phyloP scores from a whole-genome alignment of 2,329 filamentous ascomycete genomes.

The Aspergillus thermomutatus region DNA sequence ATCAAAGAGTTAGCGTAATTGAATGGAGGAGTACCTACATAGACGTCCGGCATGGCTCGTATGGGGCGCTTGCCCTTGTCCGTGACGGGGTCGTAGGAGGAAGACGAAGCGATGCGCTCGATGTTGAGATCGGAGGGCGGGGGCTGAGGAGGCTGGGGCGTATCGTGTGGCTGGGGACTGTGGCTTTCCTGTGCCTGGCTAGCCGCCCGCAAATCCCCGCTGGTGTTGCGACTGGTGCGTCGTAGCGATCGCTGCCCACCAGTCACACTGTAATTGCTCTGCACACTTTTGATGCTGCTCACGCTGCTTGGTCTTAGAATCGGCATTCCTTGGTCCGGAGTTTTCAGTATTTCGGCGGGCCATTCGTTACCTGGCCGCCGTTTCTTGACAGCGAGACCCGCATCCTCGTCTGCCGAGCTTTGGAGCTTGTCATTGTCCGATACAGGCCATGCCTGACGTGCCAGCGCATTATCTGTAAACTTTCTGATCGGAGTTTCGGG shows the following conservation, averaged over 20 bases:
- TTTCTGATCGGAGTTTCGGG: slow-evolving; percentile 30
- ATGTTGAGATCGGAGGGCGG: slow-evolving; percentile 28
- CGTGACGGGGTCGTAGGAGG: slow-evolving; percentile 69
- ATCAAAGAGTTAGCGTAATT: slow-evolving; percentile 12
- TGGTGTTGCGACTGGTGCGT: slow-evolving; percentile 63
- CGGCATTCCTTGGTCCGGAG: slow-evolving; percentile 28
- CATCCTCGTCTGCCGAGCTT: slow-evolving; percentile 9
- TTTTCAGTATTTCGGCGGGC: slow-evolving; percentile 37
- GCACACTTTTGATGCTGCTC: slow-evolving; percentile 46
- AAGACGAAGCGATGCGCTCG: slow-evolving; percentile 46
- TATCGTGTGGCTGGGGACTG: slow-evolving; percentile 17
- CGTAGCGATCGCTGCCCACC: slow-evolving; percentile 51
- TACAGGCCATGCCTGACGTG: slow-evolving; percentile 30
- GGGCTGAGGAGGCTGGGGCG: slow-evolving; percentile 28
- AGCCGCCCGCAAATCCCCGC: slow-evolving; percentile 55
- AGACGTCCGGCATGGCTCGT: slow-evolving; percentile 88
- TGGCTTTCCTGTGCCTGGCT: slow-evolving; percentile 48
- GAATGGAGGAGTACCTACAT: slow-evolving; percentile 62
- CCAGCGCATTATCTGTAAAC: slow-evolving; percentile 32
- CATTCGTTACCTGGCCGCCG: slow-evolving; percentile 16
- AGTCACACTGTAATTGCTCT: slow-evolving; percentile 33
- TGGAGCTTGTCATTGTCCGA: slow-evolving; percentile 15
- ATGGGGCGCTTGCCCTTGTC: slow-evolving; percentile 83
- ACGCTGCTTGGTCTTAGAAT: slow-evolving; percentile 47
- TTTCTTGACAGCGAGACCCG: slow-evolving; percentile 27